These are phyloP conservation scores for Pseudocercospora crystallina DNA, from an alignment of 2,329 filamentous ascomycete genomes.

Conservation along the genomic window DNA sequence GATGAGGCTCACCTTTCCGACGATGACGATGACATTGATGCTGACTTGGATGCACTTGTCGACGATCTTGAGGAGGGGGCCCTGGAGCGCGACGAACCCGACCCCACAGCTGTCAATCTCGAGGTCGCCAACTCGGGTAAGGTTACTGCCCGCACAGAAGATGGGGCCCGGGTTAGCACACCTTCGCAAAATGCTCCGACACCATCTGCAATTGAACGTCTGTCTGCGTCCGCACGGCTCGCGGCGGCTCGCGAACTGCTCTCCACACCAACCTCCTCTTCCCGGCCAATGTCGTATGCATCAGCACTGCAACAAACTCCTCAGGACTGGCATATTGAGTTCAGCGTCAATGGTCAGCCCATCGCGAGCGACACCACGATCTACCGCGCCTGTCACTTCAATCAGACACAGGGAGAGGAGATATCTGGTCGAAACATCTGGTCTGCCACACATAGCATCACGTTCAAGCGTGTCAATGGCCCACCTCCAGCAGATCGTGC, in stretches of 20 bases:
- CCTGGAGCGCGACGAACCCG: conserved; percentile 70
- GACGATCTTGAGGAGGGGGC: conserved; percentile 86
- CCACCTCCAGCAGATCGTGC: conserved; percentile 73
- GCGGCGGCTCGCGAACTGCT: conserved; percentile 36
- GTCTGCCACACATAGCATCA: conserved; percentile 87
- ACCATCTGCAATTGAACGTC: conserved; percentile 30
- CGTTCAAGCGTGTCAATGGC: conserved; percentile 82
- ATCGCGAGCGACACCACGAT: conserved; percentile 92
- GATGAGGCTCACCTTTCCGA: conserved; percentile 84
- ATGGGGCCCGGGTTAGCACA: conserved; percentile 82
- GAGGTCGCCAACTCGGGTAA: conserved; percentile 84
- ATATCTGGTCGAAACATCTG: conserved; percentile 75
- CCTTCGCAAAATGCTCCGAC: conserved; percentile 62
- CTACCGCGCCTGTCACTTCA: conserved; percentile 86
- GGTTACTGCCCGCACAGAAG: conserved; percentile 86
- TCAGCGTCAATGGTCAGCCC: conserved; percentile 79
- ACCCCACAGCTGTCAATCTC: conserved; percentile 85
- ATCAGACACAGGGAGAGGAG: conserved; percentile 62
- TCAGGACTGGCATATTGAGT: conserved; percentile 97
- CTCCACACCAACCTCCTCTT: conserved; percentile 50
- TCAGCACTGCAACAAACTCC: conserved; percentile 77
- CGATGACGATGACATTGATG: conserved; percentile 61
- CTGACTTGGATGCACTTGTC: conserved; percentile 80
- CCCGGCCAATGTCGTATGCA: conserved; percentile 74
- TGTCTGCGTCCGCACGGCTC: conserved; percentile 33